phyloP scores from a whole-genome alignment of 106 monocot species.

The Hemerocallis citrina region DNA sequence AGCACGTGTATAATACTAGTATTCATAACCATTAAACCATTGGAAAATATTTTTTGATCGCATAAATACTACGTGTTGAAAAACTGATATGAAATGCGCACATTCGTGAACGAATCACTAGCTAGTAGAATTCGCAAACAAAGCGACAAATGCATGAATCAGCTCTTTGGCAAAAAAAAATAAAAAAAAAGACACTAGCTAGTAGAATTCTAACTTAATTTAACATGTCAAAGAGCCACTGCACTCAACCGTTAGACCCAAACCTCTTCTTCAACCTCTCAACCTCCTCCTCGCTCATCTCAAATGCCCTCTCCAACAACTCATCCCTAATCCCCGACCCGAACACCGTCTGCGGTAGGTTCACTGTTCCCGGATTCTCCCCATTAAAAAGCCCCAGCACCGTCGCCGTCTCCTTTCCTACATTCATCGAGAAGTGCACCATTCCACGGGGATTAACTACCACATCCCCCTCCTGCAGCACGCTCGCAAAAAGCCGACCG shows the following conservation, averaged over 20 bases:
- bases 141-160: no score
- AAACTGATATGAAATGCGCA: no score
- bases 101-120: no score
- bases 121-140: no score
- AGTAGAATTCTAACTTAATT: no score
- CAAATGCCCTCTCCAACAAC: constrained; percentile 59
- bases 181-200: no score
- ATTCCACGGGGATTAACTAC: constrained; percentile 50
- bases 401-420: constrained; percentile 22
- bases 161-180: no score
- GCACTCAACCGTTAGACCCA: constrained; percentile 25
- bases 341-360: constrained; percentile 36
- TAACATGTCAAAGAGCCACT: no score
- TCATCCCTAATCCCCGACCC: constrained; percentile 36
- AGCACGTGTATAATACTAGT: no score
- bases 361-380: constrained; percentile 42
- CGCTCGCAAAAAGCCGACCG: constrained; percentile 32
- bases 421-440: constrained; percentile 65
- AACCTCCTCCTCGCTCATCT: constrained; percentile 28
- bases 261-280: constrained; percentile 31
- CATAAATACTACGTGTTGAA: no score
- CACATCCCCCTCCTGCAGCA: constrained; percentile 32
- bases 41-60: no score
- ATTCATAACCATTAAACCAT: no score
- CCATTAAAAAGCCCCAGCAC: constrained; percentile 42